Conservation (phyloP, 2,329 filamentous ascomycete species). For the Seiridium cupressi region DNA sequence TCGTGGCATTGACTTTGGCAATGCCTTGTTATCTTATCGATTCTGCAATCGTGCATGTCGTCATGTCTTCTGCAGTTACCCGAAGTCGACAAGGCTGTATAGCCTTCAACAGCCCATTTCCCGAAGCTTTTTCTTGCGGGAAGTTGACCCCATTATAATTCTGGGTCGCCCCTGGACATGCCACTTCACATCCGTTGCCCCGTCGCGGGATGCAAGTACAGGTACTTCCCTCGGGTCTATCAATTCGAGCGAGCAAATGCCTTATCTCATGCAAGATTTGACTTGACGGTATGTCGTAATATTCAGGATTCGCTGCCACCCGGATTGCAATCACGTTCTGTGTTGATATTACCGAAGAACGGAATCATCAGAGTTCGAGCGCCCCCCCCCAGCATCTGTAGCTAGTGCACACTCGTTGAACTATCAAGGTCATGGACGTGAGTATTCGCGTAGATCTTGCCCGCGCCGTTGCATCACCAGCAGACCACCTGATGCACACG, state of each 20-base stretch:
- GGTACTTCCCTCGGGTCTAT: conserved; percentile 1
- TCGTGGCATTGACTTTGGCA: neutral
- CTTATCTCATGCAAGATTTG: neutral
- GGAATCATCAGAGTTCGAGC: no score
- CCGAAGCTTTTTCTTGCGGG: neutral
- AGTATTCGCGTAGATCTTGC: no score
- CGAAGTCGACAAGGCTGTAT: conserved; percentile 1
- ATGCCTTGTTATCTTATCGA: conserved; percentile 1
- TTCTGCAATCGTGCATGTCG: neutral
- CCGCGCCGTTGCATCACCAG: no score
- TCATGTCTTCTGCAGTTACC: neutral
- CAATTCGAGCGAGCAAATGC: conserved; percentile 3
- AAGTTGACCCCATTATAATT: neutral
- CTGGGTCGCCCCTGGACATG: neutral
- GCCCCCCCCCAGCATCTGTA: no score
- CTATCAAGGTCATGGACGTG: no score
- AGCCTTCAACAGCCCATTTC: neutral
- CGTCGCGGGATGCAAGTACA: conserved; percentile 2
- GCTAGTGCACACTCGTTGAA: no score
- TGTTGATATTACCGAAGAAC: no score
- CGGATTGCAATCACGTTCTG: no score
- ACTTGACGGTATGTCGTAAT: no score
- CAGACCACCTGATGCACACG: no score
- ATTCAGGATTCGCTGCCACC: no score
- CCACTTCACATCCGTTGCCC: neutral